A percentile compares a stretch with the other conserved stretches of the same genome.
These are phyloP conservation scores for Madurella mycetomatis DNA, from an alignment of 2,329 filamentous ascomycete genomes.

Conservation along the genomic window DNA sequence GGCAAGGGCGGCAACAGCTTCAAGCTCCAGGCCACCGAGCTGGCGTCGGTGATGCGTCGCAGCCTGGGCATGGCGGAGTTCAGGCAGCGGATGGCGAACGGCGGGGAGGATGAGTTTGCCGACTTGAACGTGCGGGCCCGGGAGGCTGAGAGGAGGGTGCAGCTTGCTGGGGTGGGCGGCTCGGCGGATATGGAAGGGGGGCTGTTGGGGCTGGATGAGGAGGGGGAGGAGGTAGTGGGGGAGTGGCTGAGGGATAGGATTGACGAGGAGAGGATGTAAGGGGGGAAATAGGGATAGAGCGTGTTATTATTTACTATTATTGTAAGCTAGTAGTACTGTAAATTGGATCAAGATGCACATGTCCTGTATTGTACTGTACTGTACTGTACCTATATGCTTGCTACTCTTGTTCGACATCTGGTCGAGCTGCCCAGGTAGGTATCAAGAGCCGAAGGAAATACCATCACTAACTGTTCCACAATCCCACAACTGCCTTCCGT, in stretches of 20 bases:
- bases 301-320: no score
- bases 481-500: no score
- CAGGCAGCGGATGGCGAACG: neutral
- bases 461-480: no score
- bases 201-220: slow-evolving; percentile 27
- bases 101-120: neutral
- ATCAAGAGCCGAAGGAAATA: no score
- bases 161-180: slow-evolving; percentile 31
- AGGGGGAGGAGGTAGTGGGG: slow-evolving; percentile 65
- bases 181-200: slow-evolving; percentile 8
- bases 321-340: no score
- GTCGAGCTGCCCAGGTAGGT: no score
- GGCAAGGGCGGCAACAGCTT: slow-evolving; percentile 39
- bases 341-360: no score
- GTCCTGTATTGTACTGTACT: no score
- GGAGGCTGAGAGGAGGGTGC: slow-evolving; percentile 31
- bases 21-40: slow-evolving; percentile 42
- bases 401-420: no score
- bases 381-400: no score
- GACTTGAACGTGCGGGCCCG: neutral
- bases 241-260: slow-evolving; percentile 63
- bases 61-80: slow-evolving; percentile 44
- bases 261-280: slow-evolving; percentile 9
- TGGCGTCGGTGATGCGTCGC: slow-evolving; percentile 45
- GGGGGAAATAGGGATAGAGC: neutral